phyloP scores from a whole-genome alignment of 1,139 yeast genomes.

The Hanseniaspora uvarum region DNA sequence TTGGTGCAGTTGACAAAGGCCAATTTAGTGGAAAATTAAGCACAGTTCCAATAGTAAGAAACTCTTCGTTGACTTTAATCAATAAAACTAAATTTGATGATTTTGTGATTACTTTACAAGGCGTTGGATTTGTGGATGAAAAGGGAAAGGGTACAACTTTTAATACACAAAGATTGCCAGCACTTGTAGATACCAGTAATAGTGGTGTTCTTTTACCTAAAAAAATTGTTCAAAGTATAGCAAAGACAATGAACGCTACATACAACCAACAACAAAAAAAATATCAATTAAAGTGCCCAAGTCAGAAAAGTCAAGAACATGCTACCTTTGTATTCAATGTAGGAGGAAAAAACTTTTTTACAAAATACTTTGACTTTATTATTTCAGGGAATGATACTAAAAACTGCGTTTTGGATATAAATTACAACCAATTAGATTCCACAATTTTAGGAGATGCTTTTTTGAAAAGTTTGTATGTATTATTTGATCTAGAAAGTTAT shows the following conservation, averaged over 20 bases:
- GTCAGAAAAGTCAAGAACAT: constrained; percentile 24
- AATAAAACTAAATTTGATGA: constrained; percentile 29
- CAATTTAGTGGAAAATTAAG: constrained; percentile 40
- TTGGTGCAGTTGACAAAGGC: constrained; percentile 50
- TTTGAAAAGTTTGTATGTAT: constrained; percentile 45
- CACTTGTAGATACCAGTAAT: constrained; percentile 44
- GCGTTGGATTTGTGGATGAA: constrained; percentile 32
- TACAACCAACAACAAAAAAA: constrained; percentile 31
- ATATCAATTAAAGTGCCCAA: constrained; percentile 33
- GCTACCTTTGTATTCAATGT: constrained; percentile 37
- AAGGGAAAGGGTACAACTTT: constrained; percentile 26
- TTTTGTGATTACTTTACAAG: constrained; percentile 39
- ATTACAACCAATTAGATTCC: constrained; percentile 27
- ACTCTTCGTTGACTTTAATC: constrained; percentile 28
- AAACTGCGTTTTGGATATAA: constrained; percentile 33
- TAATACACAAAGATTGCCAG: constrained; percentile 31
- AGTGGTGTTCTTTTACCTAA: constrained; percentile 33
- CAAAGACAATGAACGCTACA: constrained; percentile 32
- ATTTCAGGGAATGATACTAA: constrained; percentile 19
- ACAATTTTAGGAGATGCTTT: constrained; percentile 56
- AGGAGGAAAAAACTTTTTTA: constrained; percentile 42
- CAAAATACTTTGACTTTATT: constrained; percentile 38
- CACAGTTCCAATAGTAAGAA: constrained; percentile 37
- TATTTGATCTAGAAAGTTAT: constrained; percentile 44
- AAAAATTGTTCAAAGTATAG: constrained; percentile 34